phyloP scores from a whole-genome alignment of 176 grass and related monocot genomes.

The Ananas comosus region DNA sequence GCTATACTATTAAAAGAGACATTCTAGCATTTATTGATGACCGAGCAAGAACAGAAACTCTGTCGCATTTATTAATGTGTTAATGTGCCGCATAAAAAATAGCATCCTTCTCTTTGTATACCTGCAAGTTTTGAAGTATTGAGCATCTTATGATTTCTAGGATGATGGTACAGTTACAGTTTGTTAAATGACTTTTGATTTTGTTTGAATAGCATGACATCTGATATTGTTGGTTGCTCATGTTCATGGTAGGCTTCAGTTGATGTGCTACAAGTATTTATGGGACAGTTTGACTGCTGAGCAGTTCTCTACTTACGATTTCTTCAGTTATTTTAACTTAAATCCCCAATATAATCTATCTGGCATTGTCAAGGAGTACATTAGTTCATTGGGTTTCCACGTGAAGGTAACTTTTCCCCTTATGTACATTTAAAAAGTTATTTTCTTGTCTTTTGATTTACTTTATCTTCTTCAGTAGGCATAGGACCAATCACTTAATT shows the following conservation, averaged over 20 bases:
- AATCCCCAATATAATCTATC: slow-evolving; percentile 52
- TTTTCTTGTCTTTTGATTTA: neutral
- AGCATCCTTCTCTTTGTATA: too few relatives aligned
- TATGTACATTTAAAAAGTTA: neutral
- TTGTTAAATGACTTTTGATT: neutral
- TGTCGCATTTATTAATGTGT: too few relatives aligned
- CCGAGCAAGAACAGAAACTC: too few relatives aligned
- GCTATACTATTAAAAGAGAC: too few relatives aligned
- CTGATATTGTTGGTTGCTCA: slow-evolving; percentile 5
- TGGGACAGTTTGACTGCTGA: slow-evolving; percentile 57
- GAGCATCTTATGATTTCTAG: too few relatives aligned
- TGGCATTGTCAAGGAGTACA: slow-evolving; percentile 44
- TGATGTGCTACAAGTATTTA: slow-evolving; percentile 96
- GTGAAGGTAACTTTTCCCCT: slow-evolving; percentile 46
- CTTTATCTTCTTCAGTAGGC: neutral
- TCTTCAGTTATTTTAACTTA: slow-evolving; percentile 76
- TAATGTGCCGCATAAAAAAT: too few relatives aligned
- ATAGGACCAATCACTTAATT: neutral
- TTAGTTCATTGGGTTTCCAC: slow-evolving; percentile 53
- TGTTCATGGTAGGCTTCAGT: slow-evolving; percentile 58
- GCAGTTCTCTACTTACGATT: slow-evolving; percentile 42
- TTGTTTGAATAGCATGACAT: neutral
- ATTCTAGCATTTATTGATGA: too few relatives aligned
- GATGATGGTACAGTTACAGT: too few relatives aligned
- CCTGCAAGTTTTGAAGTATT: too few relatives aligned